phyloP scores from a whole-genome alignment of 1,284 basidiomycete species.

The Cryptococcus depauperatus region DNA sequence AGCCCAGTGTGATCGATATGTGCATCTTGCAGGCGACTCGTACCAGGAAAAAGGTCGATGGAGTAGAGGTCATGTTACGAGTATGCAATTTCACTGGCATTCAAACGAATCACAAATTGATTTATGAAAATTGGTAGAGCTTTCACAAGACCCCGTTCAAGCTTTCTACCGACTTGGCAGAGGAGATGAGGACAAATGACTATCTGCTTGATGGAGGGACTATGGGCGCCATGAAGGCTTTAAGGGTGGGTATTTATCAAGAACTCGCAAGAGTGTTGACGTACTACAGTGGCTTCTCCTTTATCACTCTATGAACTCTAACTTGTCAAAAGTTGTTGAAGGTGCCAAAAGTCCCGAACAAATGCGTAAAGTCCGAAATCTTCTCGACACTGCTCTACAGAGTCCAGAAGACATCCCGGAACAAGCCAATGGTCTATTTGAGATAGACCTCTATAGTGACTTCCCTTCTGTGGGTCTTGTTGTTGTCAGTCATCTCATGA shows the following conservation, averaged over 20 bases:
- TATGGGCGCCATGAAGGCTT: conserved; percentile 18
- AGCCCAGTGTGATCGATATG: conserved; percentile 31
- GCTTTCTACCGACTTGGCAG: conserved; percentile 9
- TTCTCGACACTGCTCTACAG: conserved; percentile 7
- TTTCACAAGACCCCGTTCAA: conserved; percentile 7
- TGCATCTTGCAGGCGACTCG: conserved; percentile 21
- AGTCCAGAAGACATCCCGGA: conserved; percentile 4
- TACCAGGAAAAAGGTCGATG: conserved; percentile 10
- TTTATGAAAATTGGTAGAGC: background rate
- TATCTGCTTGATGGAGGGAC: conserved; percentile 26
- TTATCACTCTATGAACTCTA: conserved; percentile 25
- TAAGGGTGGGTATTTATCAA: conserved; percentile 18
- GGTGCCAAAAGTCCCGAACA: background rate
- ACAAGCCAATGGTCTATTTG: conserved; percentile 11
- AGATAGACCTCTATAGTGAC: conserved; percentile 13
- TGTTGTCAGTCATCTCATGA: background rate
- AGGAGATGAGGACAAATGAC: conserved; percentile 4
- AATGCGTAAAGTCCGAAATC: conserved; percentile 6
- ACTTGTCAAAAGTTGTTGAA: conserved; percentile 12
- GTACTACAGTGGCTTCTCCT: conserved; percentile 25
- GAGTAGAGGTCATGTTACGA: conserved; percentile 23
- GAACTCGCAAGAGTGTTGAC: background rate
- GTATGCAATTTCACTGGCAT: conserved; percentile 12
- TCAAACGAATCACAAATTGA: background rate
- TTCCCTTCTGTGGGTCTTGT: conserved; percentile 7